A percentile compares a stretch with the other conserved stretches of the same genome.
phyloP scores from a whole-genome alignment of 1,139 yeast genomes.

The Debaryomyces sp. region DNA sequence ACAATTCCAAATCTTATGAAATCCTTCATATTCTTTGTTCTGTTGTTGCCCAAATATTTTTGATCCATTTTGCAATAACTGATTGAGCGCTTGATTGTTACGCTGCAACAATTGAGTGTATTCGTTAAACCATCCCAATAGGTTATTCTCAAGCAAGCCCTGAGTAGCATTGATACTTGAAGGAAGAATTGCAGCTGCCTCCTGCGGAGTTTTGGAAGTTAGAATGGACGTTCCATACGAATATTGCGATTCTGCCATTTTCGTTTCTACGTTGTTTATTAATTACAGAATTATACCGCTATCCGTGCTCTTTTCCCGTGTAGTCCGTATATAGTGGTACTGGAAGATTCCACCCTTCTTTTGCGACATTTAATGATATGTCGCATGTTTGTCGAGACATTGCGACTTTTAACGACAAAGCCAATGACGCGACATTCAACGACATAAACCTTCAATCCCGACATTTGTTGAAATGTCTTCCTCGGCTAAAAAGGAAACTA shows the following conservation, averaged over 20 bases:
- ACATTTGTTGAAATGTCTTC: not conserved
- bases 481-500: not conserved
- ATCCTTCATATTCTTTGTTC: slow-evolving; percentile 54
- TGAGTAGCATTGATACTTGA: slow-evolving; percentile 31
- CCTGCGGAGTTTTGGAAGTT: slow-evolving; percentile 46
- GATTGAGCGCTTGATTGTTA: slow-evolving; percentile 54
- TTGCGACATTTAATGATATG: not conserved
- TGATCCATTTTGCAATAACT: slow-evolving; percentile 48
- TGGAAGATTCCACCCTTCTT: not conserved
- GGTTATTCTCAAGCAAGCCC: slow-evolving; percentile 28
- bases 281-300: not conserved
- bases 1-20: slow-evolving; percentile 60
- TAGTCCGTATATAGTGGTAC: not conserved
- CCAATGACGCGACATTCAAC: too few species aligned
- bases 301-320: not conserved
- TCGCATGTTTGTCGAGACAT: not conserved
- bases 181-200: slow-evolving; percentile 45
- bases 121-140: slow-evolving; percentile 58
- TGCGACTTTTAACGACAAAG: not conserved
- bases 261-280: not conserved
- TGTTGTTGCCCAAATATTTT: slow-evolving; percentile 33
- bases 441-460: too few species aligned
- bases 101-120: slow-evolving; percentile 51
- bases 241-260: slow-evolving; percentile 24
- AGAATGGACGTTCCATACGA: slow-evolving; percentile 44